A percentile compares a stretch with the other conserved stretches of the same genome.
Evolutionary conservation across 2,329 filamentous ascomycete species (phyloP).

Genomic region (Aspergillus sojae): DNA sequence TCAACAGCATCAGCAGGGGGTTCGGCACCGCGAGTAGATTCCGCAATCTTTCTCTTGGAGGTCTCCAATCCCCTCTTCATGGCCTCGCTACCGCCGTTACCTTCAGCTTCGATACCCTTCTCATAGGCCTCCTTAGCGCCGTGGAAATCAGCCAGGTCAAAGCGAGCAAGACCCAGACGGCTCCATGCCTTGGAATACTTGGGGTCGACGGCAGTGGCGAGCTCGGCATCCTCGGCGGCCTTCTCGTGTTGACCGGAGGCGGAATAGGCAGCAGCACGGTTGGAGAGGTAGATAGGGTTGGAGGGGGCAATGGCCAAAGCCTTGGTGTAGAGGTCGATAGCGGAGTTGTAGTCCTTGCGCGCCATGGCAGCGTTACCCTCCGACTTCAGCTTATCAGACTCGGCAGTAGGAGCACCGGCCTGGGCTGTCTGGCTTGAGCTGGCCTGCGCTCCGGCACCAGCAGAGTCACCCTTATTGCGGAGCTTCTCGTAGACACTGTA

Average conservation of each 20-base stretch:
- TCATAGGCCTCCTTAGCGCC: constrained; percentile 94
- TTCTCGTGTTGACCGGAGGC: constrained; percentile 81
- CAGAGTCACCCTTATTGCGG: constrained; percentile 63
- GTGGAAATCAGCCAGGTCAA: constrained; percentile 85
- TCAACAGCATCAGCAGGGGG: constrained; percentile 56
- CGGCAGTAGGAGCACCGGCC: constrained; percentile 53
- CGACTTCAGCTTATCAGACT: constrained; percentile 86
- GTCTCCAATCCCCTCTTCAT: constrained; percentile 98
- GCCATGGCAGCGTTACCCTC: constrained; percentile 95
- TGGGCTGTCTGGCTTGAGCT: constrained; percentile 42
- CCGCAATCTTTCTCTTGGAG: constrained; percentile 81
- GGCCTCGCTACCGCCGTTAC: constrained; percentile 89
- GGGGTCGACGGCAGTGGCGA: constrained; percentile 84
- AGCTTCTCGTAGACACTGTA: constrained; percentile 97
- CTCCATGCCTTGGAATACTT: constrained; percentile 98
- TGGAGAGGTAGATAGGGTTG: constrained; percentile 96
- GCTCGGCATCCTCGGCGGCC: constrained; percentile 84
- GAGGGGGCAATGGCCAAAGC: constrained; percentile 78
- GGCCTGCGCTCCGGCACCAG: constrained; percentile 45
- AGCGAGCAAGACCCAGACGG: constrained; percentile 84
- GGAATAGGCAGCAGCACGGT: constrained; percentile 91
- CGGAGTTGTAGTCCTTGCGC: constrained; percentile 80
- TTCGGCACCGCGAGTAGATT: constrained; percentile 64
- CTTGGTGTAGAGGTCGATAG: constrained; percentile 85
- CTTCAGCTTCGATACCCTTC: constrained; percentile 90